Percentiles rank a stretch among this genome's conserved stretches.
These are phyloP conservation scores for Entomortierella beljakovae DNA, from an alignment of 192 early-diverging fungal genomes.

Conservation along the genomic window DNA sequence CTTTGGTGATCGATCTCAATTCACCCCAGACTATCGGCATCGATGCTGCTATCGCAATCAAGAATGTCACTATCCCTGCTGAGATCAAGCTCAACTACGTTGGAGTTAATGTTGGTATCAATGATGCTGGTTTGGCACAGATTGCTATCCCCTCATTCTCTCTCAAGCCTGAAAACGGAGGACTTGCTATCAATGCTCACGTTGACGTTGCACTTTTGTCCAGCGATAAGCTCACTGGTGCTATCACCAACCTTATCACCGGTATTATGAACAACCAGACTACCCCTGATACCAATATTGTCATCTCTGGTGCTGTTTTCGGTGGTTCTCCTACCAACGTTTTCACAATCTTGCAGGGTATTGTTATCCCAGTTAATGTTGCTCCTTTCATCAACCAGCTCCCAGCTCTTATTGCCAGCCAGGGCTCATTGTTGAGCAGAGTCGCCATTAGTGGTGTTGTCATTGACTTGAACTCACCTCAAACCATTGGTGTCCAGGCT, in stretches of 20 bases:
- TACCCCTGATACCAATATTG: conserved; percentile 13
- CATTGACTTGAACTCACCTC: conserved; percentile 42
- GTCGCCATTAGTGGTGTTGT: conserved; percentile 18
- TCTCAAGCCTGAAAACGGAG: conserved; percentile 11
- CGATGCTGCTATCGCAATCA: conserved; percentile 28
- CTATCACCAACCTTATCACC: conserved; percentile 18
- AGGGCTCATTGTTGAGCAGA: conserved; percentile 17
- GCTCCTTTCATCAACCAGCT: conserved; percentile 25
- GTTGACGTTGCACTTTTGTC: conserved; percentile 12
- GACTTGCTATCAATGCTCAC: conserved; percentile 26
- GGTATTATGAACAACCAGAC: conserved; percentile 31
- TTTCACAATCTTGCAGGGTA: conserved; percentile 43
- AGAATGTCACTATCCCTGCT: conserved; percentile 44
- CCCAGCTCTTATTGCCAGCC: conserved; percentile 10
- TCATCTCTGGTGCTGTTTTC: conserved; percentile 39
- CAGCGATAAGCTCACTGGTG: conserved; percentile 15
- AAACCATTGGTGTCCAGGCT: conserved; percentile 36
- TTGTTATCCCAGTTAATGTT: conserved; percentile 36
- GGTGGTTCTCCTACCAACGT: conserved; percentile 40
- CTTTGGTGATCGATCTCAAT: conserved; percentile 37
- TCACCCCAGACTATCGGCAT: conserved; percentile 45
- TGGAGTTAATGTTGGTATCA: conserved; percentile 21
- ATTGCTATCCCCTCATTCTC: conserved; percentile 40
- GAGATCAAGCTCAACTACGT: conserved; percentile 51
- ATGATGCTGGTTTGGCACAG: conserved; percentile 17